These are phyloP conservation scores for Trypanosoma conorhini DNA, from an alignment of 208 protist genomes.

Conservation along the genomic window DNA sequence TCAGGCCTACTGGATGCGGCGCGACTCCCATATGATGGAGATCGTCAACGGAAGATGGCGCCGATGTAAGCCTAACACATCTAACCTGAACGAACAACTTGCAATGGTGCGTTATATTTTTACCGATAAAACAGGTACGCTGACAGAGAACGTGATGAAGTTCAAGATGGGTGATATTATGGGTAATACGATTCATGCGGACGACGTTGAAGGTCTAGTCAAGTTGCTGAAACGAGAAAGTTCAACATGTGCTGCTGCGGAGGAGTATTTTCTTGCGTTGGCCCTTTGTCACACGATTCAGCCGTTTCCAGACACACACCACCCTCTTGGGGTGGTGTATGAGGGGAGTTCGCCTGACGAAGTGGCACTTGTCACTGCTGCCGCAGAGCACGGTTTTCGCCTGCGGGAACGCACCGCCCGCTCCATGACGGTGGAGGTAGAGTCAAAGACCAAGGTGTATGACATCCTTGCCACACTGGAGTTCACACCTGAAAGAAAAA, in stretches of 20 bases:
- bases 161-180: constrained; percentile 77
- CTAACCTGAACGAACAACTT: constrained; percentile 93
- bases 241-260: constrained; percentile 29
- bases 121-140: constrained; percentile 92
- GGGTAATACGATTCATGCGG: constrained; percentile 52
- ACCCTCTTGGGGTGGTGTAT: constrained; percentile 63
- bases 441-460: constrained; percentile 45
- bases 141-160: constrained; percentile 93
- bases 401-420: constrained; percentile 66
- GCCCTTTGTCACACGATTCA: constrained; percentile 89
- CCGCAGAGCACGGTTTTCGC: constrained; percentile 61
- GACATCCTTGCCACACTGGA: constrained; percentile 85
- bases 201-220: constrained; percentile 30
- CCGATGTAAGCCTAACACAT: constrained; percentile 84
- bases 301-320: constrained; percentile 56
- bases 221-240: constrained; percentile 37
- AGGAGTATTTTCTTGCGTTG: constrained; percentile 80
- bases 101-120: constrained; percentile 91
- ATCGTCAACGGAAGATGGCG: constrained; percentile 61
- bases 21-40: constrained; percentile 87
- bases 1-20: constrained; percentile 87
- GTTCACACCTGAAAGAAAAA: constrained; percentile 90
- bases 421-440: constrained; percentile 40
- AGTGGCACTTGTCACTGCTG: constrained; percentile 90
- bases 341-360: constrained; percentile 94